Conservation (phyloP, 129 eudicot genomes). For the Helichrysum umbraculigerum region DNA sequence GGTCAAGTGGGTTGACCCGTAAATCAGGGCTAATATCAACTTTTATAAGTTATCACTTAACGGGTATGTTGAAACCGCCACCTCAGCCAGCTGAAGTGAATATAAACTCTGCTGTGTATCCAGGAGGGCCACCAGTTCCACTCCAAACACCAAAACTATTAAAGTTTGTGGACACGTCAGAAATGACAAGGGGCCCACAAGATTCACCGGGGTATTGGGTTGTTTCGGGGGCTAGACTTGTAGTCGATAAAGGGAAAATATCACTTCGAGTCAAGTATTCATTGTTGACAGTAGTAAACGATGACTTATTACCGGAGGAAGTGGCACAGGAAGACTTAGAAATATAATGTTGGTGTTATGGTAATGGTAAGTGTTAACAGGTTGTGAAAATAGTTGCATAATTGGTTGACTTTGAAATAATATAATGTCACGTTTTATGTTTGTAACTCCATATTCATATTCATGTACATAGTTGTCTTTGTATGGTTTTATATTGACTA, state of each 20-base stretch:
- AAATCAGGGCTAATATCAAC: slow-evolving; percentile 96
- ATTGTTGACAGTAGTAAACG: slow-evolving; percentile 51
- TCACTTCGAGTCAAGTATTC: slow-evolving; percentile 86
- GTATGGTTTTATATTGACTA: no score
- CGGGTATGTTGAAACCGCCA: slow-evolving; percentile 66
- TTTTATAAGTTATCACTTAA: slow-evolving; percentile 85
- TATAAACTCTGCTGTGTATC: slow-evolving; percentile 89
- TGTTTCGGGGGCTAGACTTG: slow-evolving; percentile 87
- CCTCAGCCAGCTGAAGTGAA: slow-evolving; percentile 90
- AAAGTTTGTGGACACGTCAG: slow-evolving; percentile 90
- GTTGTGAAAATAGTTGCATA: not conserved
- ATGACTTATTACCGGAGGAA: slow-evolving; percentile 56
- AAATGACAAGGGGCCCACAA: slow-evolving; percentile 95
- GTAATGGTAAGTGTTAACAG: not conserved
- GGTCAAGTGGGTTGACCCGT: slow-evolving; percentile 86
- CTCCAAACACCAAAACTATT: slow-evolving; percentile 73
- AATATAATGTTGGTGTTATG: not conserved
- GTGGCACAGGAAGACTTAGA: slow-evolving; percentile 24
- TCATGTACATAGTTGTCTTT: no score
- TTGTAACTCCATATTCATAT: no score
- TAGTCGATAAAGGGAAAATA: slow-evolving; percentile 86
- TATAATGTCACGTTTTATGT: not conserved
- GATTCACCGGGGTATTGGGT: slow-evolving; percentile 98
- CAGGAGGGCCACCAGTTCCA: slow-evolving; percentile 95
- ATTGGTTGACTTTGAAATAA: not conserved